Percentiles rank a stretch among this genome's conserved stretches.
These are phyloP conservation scores for Pyricularia sp. DNA, from an alignment of 2,329 filamentous ascomycete genomes.

Conservation along the genomic window DNA sequence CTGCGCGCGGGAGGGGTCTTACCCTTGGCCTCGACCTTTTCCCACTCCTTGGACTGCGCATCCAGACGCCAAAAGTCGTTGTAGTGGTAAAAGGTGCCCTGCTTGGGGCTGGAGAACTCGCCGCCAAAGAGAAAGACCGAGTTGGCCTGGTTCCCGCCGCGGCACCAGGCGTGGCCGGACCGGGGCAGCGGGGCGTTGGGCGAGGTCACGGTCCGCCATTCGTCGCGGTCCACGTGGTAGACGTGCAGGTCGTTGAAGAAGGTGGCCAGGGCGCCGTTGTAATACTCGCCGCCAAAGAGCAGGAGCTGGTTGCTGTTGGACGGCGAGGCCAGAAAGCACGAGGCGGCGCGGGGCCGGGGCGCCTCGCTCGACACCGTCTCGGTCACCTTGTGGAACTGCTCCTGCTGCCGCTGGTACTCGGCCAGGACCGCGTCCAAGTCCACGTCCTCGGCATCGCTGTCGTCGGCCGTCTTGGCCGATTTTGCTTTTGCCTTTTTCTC, in stretches of 20 bases:
- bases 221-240: constrained; percentile 72
- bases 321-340: constrained; percentile 76
- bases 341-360: constrained; percentile 69
- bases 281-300: constrained; percentile 91
- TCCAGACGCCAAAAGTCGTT: constrained; percentile 97
- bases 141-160: constrained; percentile 70
- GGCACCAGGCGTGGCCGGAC: constrained; percentile 90
- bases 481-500: constrained; percentile 75
- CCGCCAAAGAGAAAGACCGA: constrained; percentile 90
- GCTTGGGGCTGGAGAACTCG: constrained; percentile 93
- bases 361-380: constrained; percentile 63
- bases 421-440: constrained; percentile 90
- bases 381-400: constrained; percentile 88
- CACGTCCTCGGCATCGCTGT: constrained; percentile 84
- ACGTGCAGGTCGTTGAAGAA: constrained; percentile 60
- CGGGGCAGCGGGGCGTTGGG: constrained; percentile 87
- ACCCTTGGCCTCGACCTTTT: constrained; percentile 70
- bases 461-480: constrained; percentile 55
- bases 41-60: constrained; percentile 79
- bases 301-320: constrained; percentile 81
- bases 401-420: constrained; percentile 87
- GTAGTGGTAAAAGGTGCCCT: constrained; percentile 98
- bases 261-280: constrained; percentile 77
- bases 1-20: constrained; percentile 76
- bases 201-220: constrained; percentile 84